Percentiles rank a stretch among this genome's conserved stretches.
Evolutionary conservation across 148 eudicot species (phyloP).

Genomic region (Vaccinium macrocarpon): DNA sequence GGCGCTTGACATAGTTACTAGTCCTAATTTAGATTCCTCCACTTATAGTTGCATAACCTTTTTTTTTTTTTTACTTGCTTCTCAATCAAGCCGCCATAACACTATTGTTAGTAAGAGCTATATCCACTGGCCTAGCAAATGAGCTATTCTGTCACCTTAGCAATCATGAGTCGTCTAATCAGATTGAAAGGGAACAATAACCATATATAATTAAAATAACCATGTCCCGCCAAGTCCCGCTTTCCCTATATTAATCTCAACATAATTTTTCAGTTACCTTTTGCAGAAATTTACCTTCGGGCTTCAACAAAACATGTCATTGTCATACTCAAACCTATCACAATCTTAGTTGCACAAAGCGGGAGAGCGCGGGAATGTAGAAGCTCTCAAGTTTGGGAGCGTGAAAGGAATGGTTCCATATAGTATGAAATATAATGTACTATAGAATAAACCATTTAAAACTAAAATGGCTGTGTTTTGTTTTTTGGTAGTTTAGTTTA

Average conservation of each 20-base stretch:
- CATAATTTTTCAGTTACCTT: not conserved
- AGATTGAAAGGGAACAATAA: not conserved
- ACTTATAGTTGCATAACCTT: not conserved
- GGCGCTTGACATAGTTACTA: not conserved
- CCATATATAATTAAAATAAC: too few relatives aligned
- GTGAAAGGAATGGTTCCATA: too few relatives aligned
- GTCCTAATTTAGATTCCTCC: too few relatives aligned
- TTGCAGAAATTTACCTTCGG: not conserved
- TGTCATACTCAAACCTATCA: not conserved
- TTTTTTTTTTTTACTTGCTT: not conserved
- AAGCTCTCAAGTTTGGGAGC: too few relatives aligned
- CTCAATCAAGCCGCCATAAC: not conserved
- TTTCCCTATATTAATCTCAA: not conserved
- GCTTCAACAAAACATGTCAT: not conserved
- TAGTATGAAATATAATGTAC: too few relatives aligned
- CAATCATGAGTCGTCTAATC: not conserved
- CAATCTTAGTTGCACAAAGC: too few relatives aligned
- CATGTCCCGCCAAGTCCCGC: not conserved
- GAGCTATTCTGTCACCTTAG: not conserved
- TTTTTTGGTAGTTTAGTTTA: too few relatives aligned
- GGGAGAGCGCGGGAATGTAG: too few relatives aligned
- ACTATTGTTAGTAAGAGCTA: not conserved
- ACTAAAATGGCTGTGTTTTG: too few relatives aligned
- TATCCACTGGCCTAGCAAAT: not conserved
- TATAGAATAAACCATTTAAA: too few relatives aligned